Evolutionary conservation across 208 protist species (phyloP).

Genomic region (Acanthamoeba lenticulata): DNA sequence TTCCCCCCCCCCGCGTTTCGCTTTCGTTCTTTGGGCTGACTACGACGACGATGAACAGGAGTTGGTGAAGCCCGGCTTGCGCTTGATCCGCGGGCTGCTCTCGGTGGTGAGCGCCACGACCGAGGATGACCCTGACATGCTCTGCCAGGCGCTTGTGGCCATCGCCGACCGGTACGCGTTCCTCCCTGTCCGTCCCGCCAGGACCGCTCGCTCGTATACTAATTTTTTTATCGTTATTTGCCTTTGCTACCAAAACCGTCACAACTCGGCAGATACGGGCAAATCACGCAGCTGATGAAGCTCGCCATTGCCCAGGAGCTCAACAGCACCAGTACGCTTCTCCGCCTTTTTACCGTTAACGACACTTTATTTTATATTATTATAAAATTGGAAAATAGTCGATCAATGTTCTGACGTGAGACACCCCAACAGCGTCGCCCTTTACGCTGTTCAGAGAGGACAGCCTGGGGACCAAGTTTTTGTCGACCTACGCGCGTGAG

Average conservation of each 20-base stretch:
- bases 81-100: not conserved
- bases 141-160: not conserved
- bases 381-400: not conserved
- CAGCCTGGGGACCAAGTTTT: conserved; percentile 50
- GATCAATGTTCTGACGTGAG: not conserved
- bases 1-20: not conserved
- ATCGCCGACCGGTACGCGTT: not conserved
- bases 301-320: conserved; percentile 16
- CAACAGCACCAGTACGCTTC: not conserved
- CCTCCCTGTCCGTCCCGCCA: no score
- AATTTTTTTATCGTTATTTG: not conserved
- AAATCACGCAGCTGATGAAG: conserved; percentile 12
- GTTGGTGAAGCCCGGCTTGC: not conserved
- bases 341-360: not conserved
- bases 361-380: not conserved
- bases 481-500: conserved; percentile 49
- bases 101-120: conserved; percentile 8
- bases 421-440: not conserved
- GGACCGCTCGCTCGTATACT: not conserved
- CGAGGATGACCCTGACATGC: not conserved
- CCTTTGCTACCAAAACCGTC: not conserved
- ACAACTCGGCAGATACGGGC: not conserved
- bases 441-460: conserved; percentile 65
- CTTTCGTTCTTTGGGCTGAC: not conserved
- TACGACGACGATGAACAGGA: not conserved